Percentiles rank a stretch among this genome's conserved stretches.
These are phyloP conservation scores for Schizothecium vesticola DNA, from an alignment of 495 filamentous ascomycete genomes.

Conservation along the genomic window DNA sequence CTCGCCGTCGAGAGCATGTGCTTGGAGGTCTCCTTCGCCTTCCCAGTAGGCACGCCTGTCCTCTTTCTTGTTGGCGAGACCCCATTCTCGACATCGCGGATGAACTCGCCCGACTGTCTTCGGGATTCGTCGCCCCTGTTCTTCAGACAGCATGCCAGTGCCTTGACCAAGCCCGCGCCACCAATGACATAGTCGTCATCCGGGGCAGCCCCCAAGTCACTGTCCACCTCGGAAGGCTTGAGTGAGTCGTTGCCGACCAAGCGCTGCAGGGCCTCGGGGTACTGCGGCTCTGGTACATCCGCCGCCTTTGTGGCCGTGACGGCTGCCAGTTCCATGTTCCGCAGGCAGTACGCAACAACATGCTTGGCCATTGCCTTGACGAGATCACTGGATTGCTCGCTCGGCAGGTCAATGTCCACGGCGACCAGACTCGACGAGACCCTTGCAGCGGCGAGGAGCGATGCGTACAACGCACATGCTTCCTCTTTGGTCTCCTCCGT, in stretches of 20 bases:
- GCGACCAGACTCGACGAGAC: slow-evolving; percentile 80
- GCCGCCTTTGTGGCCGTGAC: slow-evolving; percentile 24
- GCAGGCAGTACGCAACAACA: slow-evolving; percentile 86
- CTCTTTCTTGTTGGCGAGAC: slow-evolving; percentile 1
- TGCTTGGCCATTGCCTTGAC: slow-evolving; percentile 91
- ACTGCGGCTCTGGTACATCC: slow-evolving; percentile 37
- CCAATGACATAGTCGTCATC: slow-evolving; percentile 95
- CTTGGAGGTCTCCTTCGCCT: slow-evolving; percentile 89
- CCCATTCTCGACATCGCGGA: slow-evolving; percentile 34
- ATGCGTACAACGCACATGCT: slow-evolving; percentile 89
- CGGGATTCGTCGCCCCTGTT: slow-evolving; percentile 60
- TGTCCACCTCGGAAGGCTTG: slow-evolving; percentile 46
- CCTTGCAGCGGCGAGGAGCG: slow-evolving; percentile 80
- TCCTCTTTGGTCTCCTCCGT: slow-evolving; percentile 78
- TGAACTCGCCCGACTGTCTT: slow-evolving; percentile 41
- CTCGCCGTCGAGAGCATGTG: slow-evolving; percentile 77
- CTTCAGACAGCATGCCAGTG: slow-evolving; percentile 80
- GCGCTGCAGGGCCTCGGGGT: slow-evolving; percentile 52
- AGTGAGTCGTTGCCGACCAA: slow-evolving; percentile 61
- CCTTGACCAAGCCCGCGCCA: slow-evolving; percentile 91
- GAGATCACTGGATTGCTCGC: slow-evolving; percentile 70
- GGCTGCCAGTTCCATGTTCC: slow-evolving; percentile 65
- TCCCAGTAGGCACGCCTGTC: slow-evolving; percentile 36
- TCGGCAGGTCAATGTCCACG: slow-evolving; percentile 86
- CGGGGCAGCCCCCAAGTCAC: slow-evolving; percentile 66